phyloP scores from a whole-genome alignment of 768 basidiomycete species.

The Mrakia blollopis region DNA sequence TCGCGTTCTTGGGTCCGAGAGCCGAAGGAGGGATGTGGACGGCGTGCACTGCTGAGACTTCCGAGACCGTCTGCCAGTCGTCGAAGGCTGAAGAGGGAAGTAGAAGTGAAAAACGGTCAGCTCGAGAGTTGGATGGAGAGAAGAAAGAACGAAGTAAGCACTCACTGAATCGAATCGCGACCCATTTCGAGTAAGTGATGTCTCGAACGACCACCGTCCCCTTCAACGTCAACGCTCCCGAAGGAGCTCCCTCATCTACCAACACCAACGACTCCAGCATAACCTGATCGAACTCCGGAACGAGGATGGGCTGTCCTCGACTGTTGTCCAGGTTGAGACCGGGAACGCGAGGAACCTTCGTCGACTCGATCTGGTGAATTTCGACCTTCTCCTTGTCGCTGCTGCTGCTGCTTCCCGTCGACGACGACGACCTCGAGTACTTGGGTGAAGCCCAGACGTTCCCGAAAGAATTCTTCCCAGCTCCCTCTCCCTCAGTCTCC shows the following conservation, averaged over 20 bases:
- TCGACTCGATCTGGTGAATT: conserved; percentile 17
- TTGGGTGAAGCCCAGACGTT: conserved; percentile 4
- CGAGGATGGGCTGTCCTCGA: conserved; percentile 8
- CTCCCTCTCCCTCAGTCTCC: conserved; percentile 25
- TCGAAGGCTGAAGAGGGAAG: conserved; percentile 63
- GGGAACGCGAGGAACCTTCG: conserved; percentile 14
- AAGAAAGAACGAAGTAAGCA: background rate
- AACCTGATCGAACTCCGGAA: conserved; percentile 43
- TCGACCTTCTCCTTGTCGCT: conserved; percentile 17
- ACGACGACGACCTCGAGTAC: conserved; percentile 4
- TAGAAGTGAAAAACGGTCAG: background rate
- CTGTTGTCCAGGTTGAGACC: conserved; percentile 26
- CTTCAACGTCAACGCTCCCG: conserved; percentile 49
- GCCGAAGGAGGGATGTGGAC: conserved; percentile 39
- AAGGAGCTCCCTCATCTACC: conserved; percentile 44
- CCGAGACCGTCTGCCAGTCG: conserved; percentile 91
- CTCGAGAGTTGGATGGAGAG: background rate
- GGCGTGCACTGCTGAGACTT: conserved; percentile 62
- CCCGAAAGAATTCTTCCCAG: background rate
- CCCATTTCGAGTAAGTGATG: conserved; percentile 77
- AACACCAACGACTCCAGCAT: conserved; percentile 48
- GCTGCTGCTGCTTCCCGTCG: conserved; percentile 5
- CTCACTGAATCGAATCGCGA: conserved; percentile 73
- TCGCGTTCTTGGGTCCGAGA: conserved; percentile 32
- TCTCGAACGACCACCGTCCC: conserved; percentile 78